A percentile compares a stretch with the other conserved stretches of the same genome.
phyloP scores from a whole-genome alignment of 2,329 filamentous ascomycete species.

The Aspergillus proliferans region DNA sequence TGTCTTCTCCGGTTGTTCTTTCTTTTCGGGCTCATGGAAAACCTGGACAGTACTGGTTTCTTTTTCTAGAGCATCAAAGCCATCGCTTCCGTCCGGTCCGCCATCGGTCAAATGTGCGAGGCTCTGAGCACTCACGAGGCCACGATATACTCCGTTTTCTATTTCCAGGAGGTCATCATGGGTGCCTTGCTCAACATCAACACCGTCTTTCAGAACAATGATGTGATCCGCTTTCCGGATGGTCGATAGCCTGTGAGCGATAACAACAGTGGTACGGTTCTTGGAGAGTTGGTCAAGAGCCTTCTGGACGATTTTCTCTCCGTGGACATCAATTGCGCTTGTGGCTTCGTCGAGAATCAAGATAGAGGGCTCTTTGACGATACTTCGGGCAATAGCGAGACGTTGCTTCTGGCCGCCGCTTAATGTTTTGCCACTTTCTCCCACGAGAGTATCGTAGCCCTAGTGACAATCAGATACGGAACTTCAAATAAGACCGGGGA shows the following conservation, averaged over 20 bases:
- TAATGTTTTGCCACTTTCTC: slow-evolving; percentile 69
- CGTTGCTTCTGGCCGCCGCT: slow-evolving; percentile 84
- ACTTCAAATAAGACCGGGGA: not conserved
- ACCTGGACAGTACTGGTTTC: not conserved
- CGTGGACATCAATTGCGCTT: slow-evolving; percentile 55
- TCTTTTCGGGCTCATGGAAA: not conserved
- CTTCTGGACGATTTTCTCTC: slow-evolving; percentile 50
- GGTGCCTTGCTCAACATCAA: slow-evolving; percentile 66
- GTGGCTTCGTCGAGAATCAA: slow-evolving; percentile 73
- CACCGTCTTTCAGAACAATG: slow-evolving; percentile 65
- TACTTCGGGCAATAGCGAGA: slow-evolving; percentile 66
- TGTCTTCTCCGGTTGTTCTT: not conserved
- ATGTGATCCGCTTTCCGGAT: slow-evolving; percentile 74
- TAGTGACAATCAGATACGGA: slow-evolving; percentile 22
- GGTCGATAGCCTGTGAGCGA: slow-evolving; percentile 68
- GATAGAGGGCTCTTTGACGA: slow-evolving; percentile 60
- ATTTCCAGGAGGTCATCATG: slow-evolving; percentile 63
- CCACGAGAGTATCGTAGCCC: slow-evolving; percentile 67
- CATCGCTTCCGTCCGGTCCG: slow-evolving; percentile 3
- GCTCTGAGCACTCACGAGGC: slow-evolving; percentile 51
- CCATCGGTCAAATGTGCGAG: slow-evolving; percentile 15
- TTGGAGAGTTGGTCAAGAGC: slow-evolving; percentile 51
- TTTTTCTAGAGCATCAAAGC: slow-evolving; percentile 1
- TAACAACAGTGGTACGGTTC: slow-evolving; percentile 66
- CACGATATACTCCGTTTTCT: slow-evolving; percentile 58